These are phyloP conservation scores for Euryodendron excelsum DNA, from an alignment of 148 eudicot species.

Conservation along the genomic window DNA sequence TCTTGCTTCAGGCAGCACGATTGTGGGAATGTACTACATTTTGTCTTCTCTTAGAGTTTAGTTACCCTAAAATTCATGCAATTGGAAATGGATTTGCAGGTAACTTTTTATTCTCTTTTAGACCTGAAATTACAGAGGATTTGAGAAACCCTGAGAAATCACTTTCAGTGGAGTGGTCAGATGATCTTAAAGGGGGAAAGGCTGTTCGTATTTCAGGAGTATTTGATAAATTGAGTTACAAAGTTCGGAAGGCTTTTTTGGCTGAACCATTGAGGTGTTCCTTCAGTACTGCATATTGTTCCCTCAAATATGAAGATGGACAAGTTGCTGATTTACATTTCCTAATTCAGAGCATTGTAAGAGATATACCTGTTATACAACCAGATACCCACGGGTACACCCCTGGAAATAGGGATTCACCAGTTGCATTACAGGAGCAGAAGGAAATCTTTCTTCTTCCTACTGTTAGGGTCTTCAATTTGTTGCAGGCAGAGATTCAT, in stretches of 20 bases:
- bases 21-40: background rate
- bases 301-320: conserved; percentile 54
- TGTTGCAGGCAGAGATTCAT: conserved; percentile 71
- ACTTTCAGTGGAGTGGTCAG: conserved; percentile 75
- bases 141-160: conserved; percentile 23
- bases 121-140: conserved; percentile 56
- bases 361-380: conserved; percentile 65
- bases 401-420: conserved; percentile 43
- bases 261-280: conserved; percentile 54
- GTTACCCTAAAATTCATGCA: conserved; percentile 1
- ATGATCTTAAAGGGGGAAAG: conserved; percentile 81
- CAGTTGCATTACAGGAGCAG: conserved; percentile 72
- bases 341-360: conserved; percentile 69
- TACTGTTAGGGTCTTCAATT: conserved; percentile 67
- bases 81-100: conserved; percentile 53
- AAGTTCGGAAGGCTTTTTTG: conserved; percentile 72
- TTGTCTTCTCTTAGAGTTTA: conserved; percentile 6
- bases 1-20: background rate
- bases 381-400: conserved; percentile 47
- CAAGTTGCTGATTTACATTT: conserved; percentile 55
- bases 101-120: conserved; percentile 79
- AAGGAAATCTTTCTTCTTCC: conserved; percentile 93
- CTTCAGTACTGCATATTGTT: conserved; percentile 65
- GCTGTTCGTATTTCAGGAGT: conserved; percentile 77
- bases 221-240: conserved; percentile 81